Conservation (phyloP, 2,329 filamentous ascomycete species). For the Epichloe sibirici region DNA sequence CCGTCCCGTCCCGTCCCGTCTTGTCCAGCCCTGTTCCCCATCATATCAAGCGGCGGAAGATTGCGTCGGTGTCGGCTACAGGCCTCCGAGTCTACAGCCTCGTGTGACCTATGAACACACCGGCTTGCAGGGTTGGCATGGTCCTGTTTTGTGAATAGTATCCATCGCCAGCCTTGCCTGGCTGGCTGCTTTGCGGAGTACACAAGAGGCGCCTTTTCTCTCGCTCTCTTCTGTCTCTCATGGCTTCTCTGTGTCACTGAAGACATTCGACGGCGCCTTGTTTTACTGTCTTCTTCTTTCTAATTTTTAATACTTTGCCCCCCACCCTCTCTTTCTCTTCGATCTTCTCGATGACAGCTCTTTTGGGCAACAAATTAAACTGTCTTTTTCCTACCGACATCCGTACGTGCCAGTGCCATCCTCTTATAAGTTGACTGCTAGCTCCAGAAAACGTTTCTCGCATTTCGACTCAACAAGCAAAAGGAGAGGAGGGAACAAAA, state of each 20-base stretch:
- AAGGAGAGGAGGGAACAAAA: not conserved
- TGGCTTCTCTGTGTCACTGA: not conserved
- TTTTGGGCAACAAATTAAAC: no score
- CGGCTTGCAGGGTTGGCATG: slow-evolving; percentile 5
- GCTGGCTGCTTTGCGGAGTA: not conserved
- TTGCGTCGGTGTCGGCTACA: slow-evolving; percentile 3
- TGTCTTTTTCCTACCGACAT: no score
- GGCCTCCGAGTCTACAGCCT: not conserved
- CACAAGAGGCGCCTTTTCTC: not conserved
- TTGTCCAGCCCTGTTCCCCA: not conserved
- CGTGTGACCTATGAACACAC: slow-evolving; percentile 6
- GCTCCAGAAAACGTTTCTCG: not conserved
- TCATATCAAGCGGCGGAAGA: slow-evolving; percentile 2
- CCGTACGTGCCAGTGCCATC: not conserved
- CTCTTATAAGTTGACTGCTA: not conserved
- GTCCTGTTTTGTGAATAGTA: not conserved
- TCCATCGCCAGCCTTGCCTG: slow-evolving; percentile 1
- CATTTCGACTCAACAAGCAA: not conserved
- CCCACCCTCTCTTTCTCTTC: not conserved
- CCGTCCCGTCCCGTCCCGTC: not conserved
- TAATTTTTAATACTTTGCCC: not conserved
- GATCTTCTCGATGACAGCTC: no score
- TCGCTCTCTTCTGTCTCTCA: not conserved
- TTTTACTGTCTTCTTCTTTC: not conserved
- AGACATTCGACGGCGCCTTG: not conserved